Percentiles rank a stretch among this genome's conserved stretches.
Conservation (phyloP, 2,329 filamentous ascomycete species). For the Aspergillus pseudoviridinutans region DNA sequence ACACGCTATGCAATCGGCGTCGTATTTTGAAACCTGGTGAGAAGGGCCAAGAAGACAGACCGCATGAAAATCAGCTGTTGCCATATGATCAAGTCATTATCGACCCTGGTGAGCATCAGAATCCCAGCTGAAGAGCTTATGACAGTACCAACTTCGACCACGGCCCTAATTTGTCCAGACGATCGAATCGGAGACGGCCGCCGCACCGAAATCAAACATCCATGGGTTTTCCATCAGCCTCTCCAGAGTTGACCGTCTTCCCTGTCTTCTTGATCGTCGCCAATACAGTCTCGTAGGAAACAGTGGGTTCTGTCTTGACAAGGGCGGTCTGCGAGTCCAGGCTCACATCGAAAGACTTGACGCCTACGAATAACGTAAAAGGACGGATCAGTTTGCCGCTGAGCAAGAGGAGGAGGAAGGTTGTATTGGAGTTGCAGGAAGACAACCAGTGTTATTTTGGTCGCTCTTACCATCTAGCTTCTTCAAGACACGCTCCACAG, state of each 20-base stretch:
- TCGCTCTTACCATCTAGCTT: slow-evolving; percentile 66
- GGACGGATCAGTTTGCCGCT: neutral
- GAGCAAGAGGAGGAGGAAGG: neutral
- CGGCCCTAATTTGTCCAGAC: neutral
- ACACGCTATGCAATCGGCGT: neutral
- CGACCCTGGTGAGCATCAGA: neutral
- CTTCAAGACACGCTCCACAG: slow-evolving; percentile 85
- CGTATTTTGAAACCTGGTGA: neutral
- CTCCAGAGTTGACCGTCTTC: slow-evolving; percentile 74
- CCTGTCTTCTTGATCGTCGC: slow-evolving; percentile 91
- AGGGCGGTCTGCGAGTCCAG: slow-evolving; percentile 82
- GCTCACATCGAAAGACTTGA: slow-evolving; percentile 81
- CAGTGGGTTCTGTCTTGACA: slow-evolving; percentile 64
- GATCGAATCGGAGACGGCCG: neutral
- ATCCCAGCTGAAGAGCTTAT: neutral
- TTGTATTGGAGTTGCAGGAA: neutral
- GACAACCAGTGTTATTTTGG: neutral
- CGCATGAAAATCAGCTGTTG: neutral
- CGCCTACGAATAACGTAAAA: slow-evolving; percentile 52
- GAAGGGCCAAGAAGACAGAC: neutral
- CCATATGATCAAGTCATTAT: neutral
- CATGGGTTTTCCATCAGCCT: slow-evolving; percentile 41
- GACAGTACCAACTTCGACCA: neutral
- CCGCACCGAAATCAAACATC: slow-evolving; percentile 27
- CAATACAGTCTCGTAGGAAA: slow-evolving; percentile 77